Base-by-base conservation (phyloP, 2,329 filamentous ascomycete species). In the Dactylellina leptospora region DNA sequence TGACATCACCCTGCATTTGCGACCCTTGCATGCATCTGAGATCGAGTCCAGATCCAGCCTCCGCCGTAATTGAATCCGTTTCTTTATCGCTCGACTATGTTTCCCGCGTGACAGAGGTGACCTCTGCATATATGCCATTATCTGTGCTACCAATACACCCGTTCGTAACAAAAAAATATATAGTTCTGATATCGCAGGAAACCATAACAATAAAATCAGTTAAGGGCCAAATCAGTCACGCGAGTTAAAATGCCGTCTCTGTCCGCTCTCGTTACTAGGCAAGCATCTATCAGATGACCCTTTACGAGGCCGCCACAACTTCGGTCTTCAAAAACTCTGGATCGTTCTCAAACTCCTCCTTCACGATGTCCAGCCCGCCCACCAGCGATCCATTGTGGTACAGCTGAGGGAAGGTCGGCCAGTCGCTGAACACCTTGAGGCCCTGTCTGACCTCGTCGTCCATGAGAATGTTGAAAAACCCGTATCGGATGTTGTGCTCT, bases 391-490 rank as follows among this genome's bases (percentile, higher is more conserved):
- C 93, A 71, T 89, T 86, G 10, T 96, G 87, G 88, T 93, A 99
- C 74, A 99, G 82, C 81, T 99, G 95, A 18, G 95, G 95, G 81
- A 92, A 99, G 0, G 95, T 99, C 8, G 95, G 95, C 95, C 95
- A 99, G 74, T 97, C 95, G n/a, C 92, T 92, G 80, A 88, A 97
- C 81, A 95, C 91, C 85, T 99, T 99, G 78, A 99, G 82, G 0
- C 95, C 95, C 82, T 97, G 93, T 73, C 95, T 86, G 50, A 99
- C 95, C 80, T 97, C 93, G 78, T 99, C 93, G 79, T 99, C 95
- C 74, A 95, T 95, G 77, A 99, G 82, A 75, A 99, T 99, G 79
- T 99, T 97, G 84, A 99, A 99, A 84, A 99, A 99, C 18, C 95
- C 95, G 80, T 97, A 99, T 79, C 96, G 92, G 72, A 99, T 90